phyloP scores from a whole-genome alignment of 2,329 filamentous ascomycete genomes.

The Aureobasidium sp. region DNA sequence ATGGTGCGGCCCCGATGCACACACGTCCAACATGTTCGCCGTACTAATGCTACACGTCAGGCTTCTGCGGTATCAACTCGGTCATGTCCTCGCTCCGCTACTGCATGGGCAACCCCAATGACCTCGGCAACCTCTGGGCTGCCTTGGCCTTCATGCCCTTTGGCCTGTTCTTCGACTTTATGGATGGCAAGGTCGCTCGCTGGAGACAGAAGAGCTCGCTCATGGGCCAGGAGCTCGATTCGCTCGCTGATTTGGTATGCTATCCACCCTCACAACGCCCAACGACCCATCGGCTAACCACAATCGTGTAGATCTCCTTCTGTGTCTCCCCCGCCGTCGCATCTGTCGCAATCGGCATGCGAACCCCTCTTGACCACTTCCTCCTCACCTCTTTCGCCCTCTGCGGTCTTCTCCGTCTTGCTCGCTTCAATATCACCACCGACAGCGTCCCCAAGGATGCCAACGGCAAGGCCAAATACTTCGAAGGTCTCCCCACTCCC shows the following conservation, averaged over 20 bases:
- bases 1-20: slow-evolving; percentile 41
- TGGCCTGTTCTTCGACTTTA: slow-evolving; percentile 93
- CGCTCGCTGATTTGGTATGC: slow-evolving; percentile 81
- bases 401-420: slow-evolving; percentile 84
- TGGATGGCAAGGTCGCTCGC: slow-evolving; percentile 91
- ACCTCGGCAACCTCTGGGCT: slow-evolving; percentile 64
- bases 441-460: slow-evolving; percentile 83
- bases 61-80: slow-evolving; percentile 87
- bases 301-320: slow-evolving; percentile 68
- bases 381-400: slow-evolving; percentile 84
- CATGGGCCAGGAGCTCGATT: slow-evolving; percentile 97
- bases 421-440: slow-evolving; percentile 96
- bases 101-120: slow-evolving; percentile 57
- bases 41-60: slow-evolving; percentile 30
- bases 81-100: slow-evolving; percentile 93
- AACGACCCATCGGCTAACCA: background rate
- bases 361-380: slow-evolving; percentile 74
- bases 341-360: slow-evolving; percentile 82
- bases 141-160: slow-evolving; percentile 85
- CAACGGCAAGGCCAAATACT: slow-evolving; percentile 85
- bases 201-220: slow-evolving; percentile 96
- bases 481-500: slow-evolving; percentile 93
- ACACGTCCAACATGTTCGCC: background rate
- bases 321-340: slow-evolving; percentile 80
- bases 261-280: no score